These are phyloP conservation scores for Sesbania bispinosa DNA, from an alignment of 306 rosid species.

Conservation along the genomic window DNA sequence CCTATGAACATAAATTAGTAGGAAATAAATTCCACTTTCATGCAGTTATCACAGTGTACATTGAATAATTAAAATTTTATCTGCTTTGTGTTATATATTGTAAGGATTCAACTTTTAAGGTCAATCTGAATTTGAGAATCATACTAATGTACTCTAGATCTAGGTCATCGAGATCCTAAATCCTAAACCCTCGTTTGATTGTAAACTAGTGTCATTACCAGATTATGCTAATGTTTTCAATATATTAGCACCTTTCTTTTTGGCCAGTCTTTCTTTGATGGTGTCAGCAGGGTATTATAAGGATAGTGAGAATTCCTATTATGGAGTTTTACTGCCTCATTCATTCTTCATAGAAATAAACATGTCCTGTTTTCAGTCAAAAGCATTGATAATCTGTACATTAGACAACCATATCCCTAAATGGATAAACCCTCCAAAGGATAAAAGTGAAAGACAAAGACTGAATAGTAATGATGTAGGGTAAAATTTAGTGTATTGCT, in stretches of 20 bases:
- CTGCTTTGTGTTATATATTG: background rate
- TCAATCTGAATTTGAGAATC: background rate
- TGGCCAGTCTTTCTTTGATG: background rate
- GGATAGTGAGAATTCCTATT: background rate
- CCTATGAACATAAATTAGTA: background rate
- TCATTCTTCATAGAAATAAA: background rate
- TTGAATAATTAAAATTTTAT: background rate
- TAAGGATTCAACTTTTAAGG: slow-evolving; percentile 4
- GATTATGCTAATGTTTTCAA: background rate
- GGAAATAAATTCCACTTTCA: background rate
- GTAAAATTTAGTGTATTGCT: no score
- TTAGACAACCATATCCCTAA: background rate
- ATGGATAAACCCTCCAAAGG: no score
- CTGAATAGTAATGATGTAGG: no score
- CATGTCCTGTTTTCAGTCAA: background rate
- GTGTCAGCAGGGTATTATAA: background rate
- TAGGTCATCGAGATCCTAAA: background rate
- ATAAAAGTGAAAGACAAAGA: no score
- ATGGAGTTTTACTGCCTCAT: background rate
- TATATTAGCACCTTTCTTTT: background rate
- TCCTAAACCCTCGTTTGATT: no score
- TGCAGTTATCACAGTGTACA: background rate
- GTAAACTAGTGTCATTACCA: background rate
- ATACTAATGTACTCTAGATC: background rate
- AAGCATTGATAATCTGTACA: background rate